Percentiles rank a stretch among this genome's conserved stretches.
Evolutionary conservation across 2,329 filamentous ascomycete genomes (phyloP).

Genomic region (Atkinsonella hypoxylon): DNA sequence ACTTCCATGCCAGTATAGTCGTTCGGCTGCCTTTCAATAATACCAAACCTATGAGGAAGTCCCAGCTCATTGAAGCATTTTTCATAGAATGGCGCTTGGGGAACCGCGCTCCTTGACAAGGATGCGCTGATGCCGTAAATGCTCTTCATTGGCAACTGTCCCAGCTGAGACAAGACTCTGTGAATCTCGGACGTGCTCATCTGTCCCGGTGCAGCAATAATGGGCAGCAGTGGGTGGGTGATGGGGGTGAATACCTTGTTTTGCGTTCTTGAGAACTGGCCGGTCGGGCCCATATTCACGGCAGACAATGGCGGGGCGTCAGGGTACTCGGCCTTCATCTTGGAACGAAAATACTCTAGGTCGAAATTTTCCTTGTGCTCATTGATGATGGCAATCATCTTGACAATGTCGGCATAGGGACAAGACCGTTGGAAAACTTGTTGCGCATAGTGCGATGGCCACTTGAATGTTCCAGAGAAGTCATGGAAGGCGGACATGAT

Average conservation of each 20-base stretch:
- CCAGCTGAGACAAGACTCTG: constrained; percentile 62
- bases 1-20: constrained; percentile 55
- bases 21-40: constrained; percentile 58
- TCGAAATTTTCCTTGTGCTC: constrained; percentile 82
- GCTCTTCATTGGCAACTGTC: constrained; percentile 66
- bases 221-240: constrained; percentile 71
- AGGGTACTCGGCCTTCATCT: constrained; percentile 57
- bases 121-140: constrained; percentile 71
- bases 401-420: constrained; percentile 72
- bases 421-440: constrained; percentile 59
- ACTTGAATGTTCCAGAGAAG: constrained; percentile 74
- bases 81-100: constrained; percentile 75
- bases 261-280: constrained; percentile 70
- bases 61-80: constrained; percentile 74
- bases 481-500: constrained; percentile 92
- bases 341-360: constrained; percentile 76
- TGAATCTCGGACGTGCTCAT: constrained; percentile 81
- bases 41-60: constrained; percentile 70
- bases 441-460: constrained; percentile 63
- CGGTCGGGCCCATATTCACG: constrained; percentile 79
- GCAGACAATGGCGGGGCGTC: constrained; percentile 65
- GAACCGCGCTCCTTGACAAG: constrained; percentile 48
- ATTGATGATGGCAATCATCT: constrained; percentile 79
- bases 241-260: constrained; percentile 84
- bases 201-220: constrained; percentile 77